Base-by-base conservation (phyloP, 192 early-diverging fungal genomes). In the Fimicolochytrium jonesii region DNA sequence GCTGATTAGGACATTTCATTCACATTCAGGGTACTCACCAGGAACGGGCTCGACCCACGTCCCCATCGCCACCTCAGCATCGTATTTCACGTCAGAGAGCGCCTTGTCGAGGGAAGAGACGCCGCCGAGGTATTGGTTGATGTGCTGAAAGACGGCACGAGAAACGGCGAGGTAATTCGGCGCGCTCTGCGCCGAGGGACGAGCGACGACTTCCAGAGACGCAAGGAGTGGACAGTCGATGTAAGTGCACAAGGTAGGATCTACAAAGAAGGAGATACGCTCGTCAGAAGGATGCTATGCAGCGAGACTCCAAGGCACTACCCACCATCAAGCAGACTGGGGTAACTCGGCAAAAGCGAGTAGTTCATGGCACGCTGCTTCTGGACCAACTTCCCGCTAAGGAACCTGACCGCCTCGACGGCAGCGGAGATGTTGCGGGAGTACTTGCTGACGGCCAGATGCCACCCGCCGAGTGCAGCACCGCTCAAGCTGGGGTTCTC, bases 391-490 rank as follows among this genome's bases (percentile, higher is more conserved):
- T 28, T 41, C 9, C 15, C 20, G 13, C 54, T 60, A 33, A 71
- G 34, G 31, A 43, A 53, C 34, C 41, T 46, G 20, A 67, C 4
- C 10, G 36, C 69, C 35, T 6, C 23, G 6, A 37, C 41, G 11
- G 65, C 36, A 0, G 56, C 64, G n/a, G 17, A 34, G 18, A 41
- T 26, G 22, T 71, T 60, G 13, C 22, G 18, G 6, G 69, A 63
- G 17, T 25, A 41, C 30, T 71, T 68, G 50, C n/a, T 61, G 6
- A 60, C 33, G 2, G 43, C 69, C 15, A 71, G n/a, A 9, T 71
- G 55, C 57, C 64, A 71, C 3, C 69, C 69, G 17, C 68, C 69
- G 2, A 71, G 64, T n/a, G 65, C 37, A 20, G 25, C 13, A 0
- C 13, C 54, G 2, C 22, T 17, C 60, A 56, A 18, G 13, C 34